Base-by-base conservation (phyloP, 2,329 filamentous ascomycete genomes). In the Beauveria pseudobassiana region DNA sequence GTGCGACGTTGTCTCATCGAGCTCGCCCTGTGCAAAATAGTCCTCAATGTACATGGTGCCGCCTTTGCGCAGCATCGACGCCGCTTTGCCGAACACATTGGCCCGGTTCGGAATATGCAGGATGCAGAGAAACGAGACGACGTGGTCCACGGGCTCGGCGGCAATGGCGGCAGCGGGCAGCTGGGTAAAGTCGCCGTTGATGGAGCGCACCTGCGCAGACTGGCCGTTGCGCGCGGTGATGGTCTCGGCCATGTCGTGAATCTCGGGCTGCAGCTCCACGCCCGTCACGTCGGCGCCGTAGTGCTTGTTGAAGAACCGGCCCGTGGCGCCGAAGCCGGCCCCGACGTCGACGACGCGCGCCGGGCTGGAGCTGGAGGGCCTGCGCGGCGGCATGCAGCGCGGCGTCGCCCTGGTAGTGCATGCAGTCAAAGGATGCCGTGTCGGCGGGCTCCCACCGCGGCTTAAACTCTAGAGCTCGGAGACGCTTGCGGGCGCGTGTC, bases 71-170 rank as follows among this genome's bases (percentile, higher is more conserved):
- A 67, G 59, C 40, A 65, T 22, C 28, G 59, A 40, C 5, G 48
- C 55, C 12, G 63, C 61, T 30, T 63, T 65, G 24, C 50, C 30
- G 42, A 68, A 68, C 8, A 68, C 61, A 43, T 30, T 28, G 22
- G 59, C 40, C 3, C 65, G 62, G 30, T 59, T 56, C 3, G 65
- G 60, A 16, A 67, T 64, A 42, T 68, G 66, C 40, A 66, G 42
- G 43, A 68, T 64, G 59, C 64, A 66, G n/a, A 68, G 62, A 42
- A 68, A 64, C 12, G 66, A 67, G 24, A 68, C 61, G 38, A 67
- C 52, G 54, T 67, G 63, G 43, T 68, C 62, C 14, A 63, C 63
- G 0, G 63, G 65, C 51, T 20, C 54, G 7, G 22, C 4, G 46
- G 24, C 45, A 34, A 54, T 45, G 62, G 22, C 59, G 18, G 45